Base-by-base conservation (phyloP, 768 basidiomycete species). In the Pisolithus orientalis region DNA sequence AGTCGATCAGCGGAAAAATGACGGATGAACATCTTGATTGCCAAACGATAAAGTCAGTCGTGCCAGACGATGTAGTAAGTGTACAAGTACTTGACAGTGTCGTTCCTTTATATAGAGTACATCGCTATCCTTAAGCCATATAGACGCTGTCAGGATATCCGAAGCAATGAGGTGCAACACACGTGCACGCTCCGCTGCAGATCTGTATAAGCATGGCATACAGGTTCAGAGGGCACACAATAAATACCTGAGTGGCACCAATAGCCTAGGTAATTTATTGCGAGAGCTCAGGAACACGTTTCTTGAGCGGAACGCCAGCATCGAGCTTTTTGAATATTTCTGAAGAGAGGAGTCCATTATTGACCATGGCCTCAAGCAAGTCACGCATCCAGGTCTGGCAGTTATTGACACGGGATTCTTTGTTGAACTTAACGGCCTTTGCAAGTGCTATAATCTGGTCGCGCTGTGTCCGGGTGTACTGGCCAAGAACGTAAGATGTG, bases 331-430 rank as follows among this genome's bases (percentile, higher is more conserved):
- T 50, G 32, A 61, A 61, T 39, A 25, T 55, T 28, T 14, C 53
- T 38, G 57, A 27, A 29, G 59, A 50, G 10, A 61, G 45, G 38
- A 61, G 42, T 21, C 51, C 44, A 27, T n/a, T 50, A 37, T 51
- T 37, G 16, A 58, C 56, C 60, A 54, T 60, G 17, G 17, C 57
- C 53, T 47, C 37, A n/a, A 58, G 48, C n/a, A 61, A 38, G 9
- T 58, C 52, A 27, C 50, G 50, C 49, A 50, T 53, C 52, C 57
- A 61, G 14, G 52, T 52, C 31, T 46, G 51, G 42, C 60, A 56
- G 31, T 47, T 57, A 46, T 62, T 62, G 42, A 54, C 47, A 31
- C 17, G 29, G 21, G 57, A 58, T 11, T 10, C 42, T 31, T 48
- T 55, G 24, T 56, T 50, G 43, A 53, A 61, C 44, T 52, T n/a